These are phyloP conservation scores for Adansonia digitata DNA, from an alignment of 345 rosid species.

Conservation along the genomic window DNA sequence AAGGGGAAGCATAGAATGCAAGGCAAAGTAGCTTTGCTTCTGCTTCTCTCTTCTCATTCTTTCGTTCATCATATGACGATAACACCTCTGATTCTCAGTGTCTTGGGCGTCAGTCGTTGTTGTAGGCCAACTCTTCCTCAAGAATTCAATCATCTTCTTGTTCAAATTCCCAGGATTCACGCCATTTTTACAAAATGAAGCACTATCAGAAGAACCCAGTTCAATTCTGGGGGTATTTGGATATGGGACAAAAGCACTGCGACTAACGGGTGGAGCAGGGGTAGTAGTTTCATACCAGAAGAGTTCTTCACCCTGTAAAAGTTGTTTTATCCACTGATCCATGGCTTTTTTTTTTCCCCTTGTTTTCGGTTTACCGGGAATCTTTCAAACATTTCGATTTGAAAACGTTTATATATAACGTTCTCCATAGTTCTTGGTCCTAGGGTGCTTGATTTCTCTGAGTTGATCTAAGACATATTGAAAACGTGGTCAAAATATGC, in stretches of 20 bases:
- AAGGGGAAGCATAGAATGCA: constrained; percentile 47
- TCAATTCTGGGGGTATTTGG: constrained; percentile 6
- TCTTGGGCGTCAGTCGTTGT: constrained; percentile 12
- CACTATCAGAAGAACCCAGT: not conserved
- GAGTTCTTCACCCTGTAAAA: not conserved
- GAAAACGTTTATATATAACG: not conserved
- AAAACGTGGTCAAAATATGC: constrained; percentile 6
- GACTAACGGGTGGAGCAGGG: constrained; percentile 15
- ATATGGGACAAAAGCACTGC: constrained; percentile 45
- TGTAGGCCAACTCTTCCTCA: constrained; percentile 28
- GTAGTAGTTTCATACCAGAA: not conserved
- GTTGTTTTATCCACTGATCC: not conserved
- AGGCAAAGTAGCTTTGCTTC: constrained; percentile 42
- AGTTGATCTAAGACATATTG: not conserved
- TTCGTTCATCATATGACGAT: constrained; percentile 57
- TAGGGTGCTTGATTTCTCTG: not conserved
- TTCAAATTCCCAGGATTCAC: constrained; percentile 30
- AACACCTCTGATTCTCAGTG: constrained; percentile 28
- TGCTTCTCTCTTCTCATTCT: constrained; percentile 65
- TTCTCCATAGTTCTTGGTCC: not conserved
- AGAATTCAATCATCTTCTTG: constrained; percentile 48
- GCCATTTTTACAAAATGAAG: not conserved
- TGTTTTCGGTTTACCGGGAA: not conserved
- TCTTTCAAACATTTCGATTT: not conserved
- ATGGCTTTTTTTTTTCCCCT: not conserved